Conservation (phyloP, 2,329 filamentous ascomycete species). For the Davidsoniella australis region DNA sequence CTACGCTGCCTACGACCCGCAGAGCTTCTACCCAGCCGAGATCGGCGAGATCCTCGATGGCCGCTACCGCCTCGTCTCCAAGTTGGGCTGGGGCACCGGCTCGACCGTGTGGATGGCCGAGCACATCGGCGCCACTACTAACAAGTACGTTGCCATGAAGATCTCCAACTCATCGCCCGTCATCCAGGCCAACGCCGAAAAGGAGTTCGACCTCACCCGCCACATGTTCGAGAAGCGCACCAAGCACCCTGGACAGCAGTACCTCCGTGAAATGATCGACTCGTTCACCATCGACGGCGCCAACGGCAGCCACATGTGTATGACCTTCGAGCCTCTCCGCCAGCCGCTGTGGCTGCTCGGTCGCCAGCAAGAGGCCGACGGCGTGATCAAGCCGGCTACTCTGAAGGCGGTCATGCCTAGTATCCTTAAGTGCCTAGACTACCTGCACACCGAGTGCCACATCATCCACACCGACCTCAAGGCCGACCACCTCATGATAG, state of each 20-base stretch:
- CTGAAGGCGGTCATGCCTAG: slow-evolving; percentile 21
- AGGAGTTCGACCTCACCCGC: slow-evolving; percentile 16
- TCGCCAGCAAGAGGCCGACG: slow-evolving; percentile 20
- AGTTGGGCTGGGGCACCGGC: slow-evolving; percentile 23
- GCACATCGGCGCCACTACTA: slow-evolving; percentile 14
- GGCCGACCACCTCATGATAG: slow-evolving; percentile 17
- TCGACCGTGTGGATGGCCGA: slow-evolving; percentile 25
- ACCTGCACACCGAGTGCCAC: slow-evolving; percentile 25
- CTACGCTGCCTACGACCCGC: slow-evolving; percentile 15
- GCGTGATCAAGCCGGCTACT: slow-evolving; percentile 22
- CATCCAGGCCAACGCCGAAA: slow-evolving; percentile 15
- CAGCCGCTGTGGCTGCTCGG: slow-evolving; percentile 24
- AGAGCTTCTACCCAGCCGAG: slow-evolving; percentile 19
- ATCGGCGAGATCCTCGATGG: slow-evolving; percentile 20
- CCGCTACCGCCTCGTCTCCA: slow-evolving; percentile 22
- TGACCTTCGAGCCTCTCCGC: slow-evolving; percentile 24
- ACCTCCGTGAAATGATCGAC: slow-evolving; percentile 19
- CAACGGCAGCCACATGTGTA: slow-evolving; percentile 20
- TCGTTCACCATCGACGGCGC: slow-evolving; percentile 18
- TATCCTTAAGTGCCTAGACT: slow-evolving; percentile 24
- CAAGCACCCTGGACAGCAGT: slow-evolving; percentile 18
- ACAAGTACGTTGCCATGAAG: slow-evolving; percentile 18
- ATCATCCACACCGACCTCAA: slow-evolving; percentile 31
- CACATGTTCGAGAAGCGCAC: slow-evolving; percentile 13
- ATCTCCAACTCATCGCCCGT: slow-evolving; percentile 17